Conservation (phyloP, 148 eudicot species). For the Silene conica region DNA sequence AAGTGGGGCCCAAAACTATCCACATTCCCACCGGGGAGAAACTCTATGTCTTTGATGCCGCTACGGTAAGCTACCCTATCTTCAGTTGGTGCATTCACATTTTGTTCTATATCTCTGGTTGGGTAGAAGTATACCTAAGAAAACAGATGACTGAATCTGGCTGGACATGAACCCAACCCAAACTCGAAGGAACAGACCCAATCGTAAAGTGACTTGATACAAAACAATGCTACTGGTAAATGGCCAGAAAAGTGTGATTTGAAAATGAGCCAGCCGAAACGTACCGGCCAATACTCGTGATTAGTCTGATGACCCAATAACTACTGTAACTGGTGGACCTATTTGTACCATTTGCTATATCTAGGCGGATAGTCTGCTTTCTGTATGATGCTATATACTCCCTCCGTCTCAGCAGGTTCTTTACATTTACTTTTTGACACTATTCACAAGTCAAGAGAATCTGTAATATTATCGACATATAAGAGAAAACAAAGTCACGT, state of each 20-base stretch:
- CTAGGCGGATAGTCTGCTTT: background rate
- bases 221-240: background rate
- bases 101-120: background rate
- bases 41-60: constrained; percentile 77
- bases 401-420: too few species aligned
- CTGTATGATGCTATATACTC: background rate
- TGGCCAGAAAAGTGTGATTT: too few species aligned
- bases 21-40: constrained; percentile 89
- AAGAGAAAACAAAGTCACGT: too few species aligned
- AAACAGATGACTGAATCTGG: background rate
- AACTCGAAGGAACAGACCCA: background rate
- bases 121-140: background rate
- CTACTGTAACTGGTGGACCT: background rate
- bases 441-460: too few species aligned
- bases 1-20: constrained; percentile 84
- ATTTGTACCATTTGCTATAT: background rate
- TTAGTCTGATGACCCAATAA: too few species aligned
- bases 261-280: too few species aligned
- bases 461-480: too few species aligned
- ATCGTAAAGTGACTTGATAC: background rate
- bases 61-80: constrained; percentile 44
- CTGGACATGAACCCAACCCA: background rate
- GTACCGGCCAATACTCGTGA: too few species aligned
- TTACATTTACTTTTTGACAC: too few species aligned
- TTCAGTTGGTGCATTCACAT: background rate